Evolutionary conservation across 352 stramenopile species (phyloP), one percentile per base, ranked within the genome.

Genomic region (Salisapilia sapeloensis): DNA sequence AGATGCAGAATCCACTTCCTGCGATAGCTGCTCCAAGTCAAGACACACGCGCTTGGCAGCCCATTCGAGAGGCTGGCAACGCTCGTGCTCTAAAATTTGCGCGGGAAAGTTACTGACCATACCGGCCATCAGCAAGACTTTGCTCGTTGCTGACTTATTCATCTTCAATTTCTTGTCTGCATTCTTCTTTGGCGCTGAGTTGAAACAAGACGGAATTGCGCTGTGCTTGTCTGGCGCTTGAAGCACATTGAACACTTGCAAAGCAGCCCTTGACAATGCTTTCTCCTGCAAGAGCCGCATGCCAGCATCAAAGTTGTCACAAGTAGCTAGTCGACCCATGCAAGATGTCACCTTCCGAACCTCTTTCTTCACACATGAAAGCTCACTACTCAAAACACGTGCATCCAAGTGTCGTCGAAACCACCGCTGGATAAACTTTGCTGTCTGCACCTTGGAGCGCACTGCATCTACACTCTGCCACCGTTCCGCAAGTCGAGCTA

Each of bases 341-440:
- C n/a, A n/a, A n/a, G n/a, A n/a, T n/a, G n/a, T n/a, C n/a, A n/a
- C n/a, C n/a, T n/a, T n/a, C n/a, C n/a, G n/a, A n/a, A n/a, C n/a
- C n/a, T n/a, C n/a, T 10, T 17, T 22, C 16, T 4, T 17, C 38
- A 18, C 12, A 39, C 27, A 2, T 27, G 17, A 5, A 13, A 9
- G 29, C 38, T 39, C 2, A 31, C 2, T n/a, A n/a, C n/a, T n/a
- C n/a, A n/a, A n/a, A n/a, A n/a, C n/a, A 27, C 60, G 53, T 22
- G 48, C 55, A 1, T 58, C 58, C 13, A 69, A 48, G 18, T 64
- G 53, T 16, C 56, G 56, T 1, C 66, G 56, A 36, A 65, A 78
- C 71, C 71, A 83, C 12, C 61, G 61, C 54, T 83, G 71, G 48
- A 83, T 80, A 36, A 63, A 75, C 48, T 81, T 83, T 38, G 40